Conservation (phyloP, 768 basidiomycete species). For the Termitomyces sp. region DNA sequence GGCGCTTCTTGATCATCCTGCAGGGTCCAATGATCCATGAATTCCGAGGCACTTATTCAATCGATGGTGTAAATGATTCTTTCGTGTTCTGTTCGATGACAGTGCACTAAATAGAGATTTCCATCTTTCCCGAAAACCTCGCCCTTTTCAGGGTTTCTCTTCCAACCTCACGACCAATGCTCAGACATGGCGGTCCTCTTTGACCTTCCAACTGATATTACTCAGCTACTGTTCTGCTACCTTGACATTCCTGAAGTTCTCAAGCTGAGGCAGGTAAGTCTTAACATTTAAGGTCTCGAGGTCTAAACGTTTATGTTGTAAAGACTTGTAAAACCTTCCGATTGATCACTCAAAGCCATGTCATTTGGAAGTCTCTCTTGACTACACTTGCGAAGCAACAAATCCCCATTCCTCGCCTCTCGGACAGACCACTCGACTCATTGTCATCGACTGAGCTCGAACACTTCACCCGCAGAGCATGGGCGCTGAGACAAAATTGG, state of each 20-base stretch:
- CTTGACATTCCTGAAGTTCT: slow-evolving; percentile 37
- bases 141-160: neutral
- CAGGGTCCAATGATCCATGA: neutral
- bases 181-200: slow-evolving; percentile 7
- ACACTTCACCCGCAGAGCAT: slow-evolving; percentile 27
- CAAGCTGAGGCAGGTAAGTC: slow-evolving; percentile 41
- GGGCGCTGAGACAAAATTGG: slow-evolving; percentile 48
- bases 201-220: slow-evolving; percentile 43
- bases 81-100: neutral
- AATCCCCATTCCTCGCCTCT: slow-evolving; percentile 41
- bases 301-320: neutral
- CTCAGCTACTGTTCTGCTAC: slow-evolving; percentile 35
- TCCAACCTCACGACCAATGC: neutral
- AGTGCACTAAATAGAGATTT: neutral
- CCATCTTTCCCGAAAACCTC: neutral
- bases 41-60: neutral
- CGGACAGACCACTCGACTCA: slow-evolving; percentile 21
- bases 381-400: slow-evolving; percentile 32
- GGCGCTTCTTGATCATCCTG: neutral
- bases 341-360: slow-evolving; percentile 37
- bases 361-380: slow-evolving; percentile 46
- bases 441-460: slow-evolving; percentile 44
- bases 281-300: neutral
- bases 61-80: neutral
- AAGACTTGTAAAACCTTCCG: slow-evolving; percentile 44